These are phyloP conservation scores for Trypanosoma caninum DNA, from an alignment of 208 protist genomes.

Conservation along the genomic window DNA sequence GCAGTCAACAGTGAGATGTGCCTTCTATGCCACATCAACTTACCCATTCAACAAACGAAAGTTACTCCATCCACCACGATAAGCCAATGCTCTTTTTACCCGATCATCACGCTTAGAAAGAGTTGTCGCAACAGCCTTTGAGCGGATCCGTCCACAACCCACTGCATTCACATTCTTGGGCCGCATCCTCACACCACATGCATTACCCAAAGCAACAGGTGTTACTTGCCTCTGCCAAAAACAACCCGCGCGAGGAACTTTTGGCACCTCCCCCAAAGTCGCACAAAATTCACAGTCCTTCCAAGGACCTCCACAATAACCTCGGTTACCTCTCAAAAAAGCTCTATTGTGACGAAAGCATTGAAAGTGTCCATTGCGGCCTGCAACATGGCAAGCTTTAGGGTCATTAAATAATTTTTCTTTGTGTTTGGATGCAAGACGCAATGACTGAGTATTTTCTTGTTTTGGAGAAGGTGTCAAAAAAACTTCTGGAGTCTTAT, in stretches of 20 bases:
- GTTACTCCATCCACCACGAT: conserved; percentile 19
- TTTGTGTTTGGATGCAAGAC: neutral
- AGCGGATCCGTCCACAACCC: conserved; percentile 16
- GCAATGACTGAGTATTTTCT: neutral
- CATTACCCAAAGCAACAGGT: conserved; percentile 3
- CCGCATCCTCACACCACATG: conserved; percentile 26
- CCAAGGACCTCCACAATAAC: neutral
- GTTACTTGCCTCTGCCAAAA: conserved; percentile 11
- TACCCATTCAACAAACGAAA: neutral
- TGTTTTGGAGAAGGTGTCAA: neutral
- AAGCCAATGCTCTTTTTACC: conserved; percentile 16
- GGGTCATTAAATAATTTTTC: neutral
- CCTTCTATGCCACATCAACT: neutral
- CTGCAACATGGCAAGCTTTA: neutral
- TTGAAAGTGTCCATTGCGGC: neutral
- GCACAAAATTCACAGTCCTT: conserved; percentile 18
- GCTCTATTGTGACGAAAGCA: neutral
- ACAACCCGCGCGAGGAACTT: neutral
- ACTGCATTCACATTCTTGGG: conserved; percentile 11
- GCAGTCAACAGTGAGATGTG: neutral
- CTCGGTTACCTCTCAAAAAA: neutral
- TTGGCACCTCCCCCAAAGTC: neutral
- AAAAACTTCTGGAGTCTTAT: neutral
- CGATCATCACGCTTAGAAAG: conserved; percentile 22
- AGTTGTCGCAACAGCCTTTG: conserved; percentile 15